phyloP scores from a whole-genome alignment of 2,329 filamentous ascomycete species.

The Helotiales sp. region DNA sequence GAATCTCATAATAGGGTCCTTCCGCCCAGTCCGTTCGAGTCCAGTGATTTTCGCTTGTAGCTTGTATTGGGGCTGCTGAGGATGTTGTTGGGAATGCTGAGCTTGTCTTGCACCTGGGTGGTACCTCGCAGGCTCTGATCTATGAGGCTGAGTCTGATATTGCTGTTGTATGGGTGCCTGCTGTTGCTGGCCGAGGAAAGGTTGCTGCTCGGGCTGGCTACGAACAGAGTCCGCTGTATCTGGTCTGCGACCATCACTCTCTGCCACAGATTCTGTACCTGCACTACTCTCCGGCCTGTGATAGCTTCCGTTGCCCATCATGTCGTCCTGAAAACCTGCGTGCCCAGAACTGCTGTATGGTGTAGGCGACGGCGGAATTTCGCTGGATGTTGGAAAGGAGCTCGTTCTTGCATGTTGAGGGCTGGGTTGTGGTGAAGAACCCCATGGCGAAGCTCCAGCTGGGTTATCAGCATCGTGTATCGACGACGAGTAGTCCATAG shows the following conservation, averaged over 20 bases:
- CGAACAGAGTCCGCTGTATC: constrained; percentile 32
- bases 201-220: constrained; percentile 34
- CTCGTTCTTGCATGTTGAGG: constrained; percentile 31
- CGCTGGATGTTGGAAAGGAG: constrained; percentile 28
- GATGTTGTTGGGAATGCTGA: constrained; percentile 44
- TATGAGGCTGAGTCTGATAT: constrained; percentile 36
- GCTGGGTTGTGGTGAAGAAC: constrained; percentile 34
- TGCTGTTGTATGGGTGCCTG: constrained; percentile 21
- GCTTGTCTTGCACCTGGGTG: constrained; percentile 35
- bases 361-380: constrained; percentile 31
- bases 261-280: constrained; percentile 27
- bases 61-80: constrained; percentile 70
- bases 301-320: constrained; percentile 24
- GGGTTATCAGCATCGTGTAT: constrained; percentile 58
- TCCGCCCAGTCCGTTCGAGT: constrained; percentile 88
- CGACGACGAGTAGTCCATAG: constrained; percentile 67
- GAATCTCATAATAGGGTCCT: constrained; percentile 91
- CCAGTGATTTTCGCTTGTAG: constrained; percentile 94
- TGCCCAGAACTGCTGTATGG: constrained; percentile 25
- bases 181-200: constrained; percentile 25
- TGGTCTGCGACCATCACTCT: constrained; percentile 30
- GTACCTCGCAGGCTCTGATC: constrained; percentile 36
- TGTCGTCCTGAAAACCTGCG: constrained; percentile 30
- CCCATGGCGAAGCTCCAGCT: constrained; percentile 63
- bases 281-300: constrained; percentile 29